phyloP scores from a whole-genome alignment of 306 rosid genomes.

The Malus domestica region ASM211411v1 NC_041801.1:25940501-25941000 shows the following conservation, averaged over 20 bases:
- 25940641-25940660: conserved; percentile 96
- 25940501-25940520: conserved; percentile 9
- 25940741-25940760: background rate
- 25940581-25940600: conserved; percentile 53
- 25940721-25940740: background rate
- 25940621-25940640: conserved; percentile 74
- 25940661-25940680: conserved; percentile 98
- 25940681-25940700: conserved; percentile 66
- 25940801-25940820: conserved; percentile 1
- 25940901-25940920: conserved; percentile 80
- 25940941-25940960: conserved; percentile 82
- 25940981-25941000: conserved; percentile 13
- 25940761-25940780: background rate
- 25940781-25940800: conserved; percentile 11
- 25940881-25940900: conserved; percentile 56
- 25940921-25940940: conserved; percentile 68
- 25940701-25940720: background rate
- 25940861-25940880: conserved; percentile 81
- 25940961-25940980: conserved; percentile 73
- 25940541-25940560: conserved; percentile 72
- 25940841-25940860: conserved; percentile 93
- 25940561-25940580: conserved; percentile 76
- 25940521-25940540: conserved; percentile 17
- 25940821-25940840: conserved; percentile 4
- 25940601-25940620: conserved; percentile 77